A percentile compares a stretch with the other conserved stretches of the same genome.
Conservation (phyloP, 2,329 filamentous ascomycete species). For the Epichloe typhina region DNA sequence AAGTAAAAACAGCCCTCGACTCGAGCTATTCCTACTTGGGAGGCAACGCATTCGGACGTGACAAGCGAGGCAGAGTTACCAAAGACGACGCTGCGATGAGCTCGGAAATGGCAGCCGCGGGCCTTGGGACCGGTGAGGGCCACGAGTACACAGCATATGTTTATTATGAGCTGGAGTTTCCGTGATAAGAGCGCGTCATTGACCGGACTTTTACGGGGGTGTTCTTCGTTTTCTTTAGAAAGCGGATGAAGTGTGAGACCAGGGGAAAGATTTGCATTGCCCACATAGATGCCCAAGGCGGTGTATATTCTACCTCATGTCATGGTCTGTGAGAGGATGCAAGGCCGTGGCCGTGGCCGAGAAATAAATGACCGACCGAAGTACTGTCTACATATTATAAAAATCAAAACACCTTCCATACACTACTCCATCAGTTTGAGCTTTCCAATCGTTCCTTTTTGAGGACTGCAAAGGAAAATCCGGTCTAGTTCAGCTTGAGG, state of each 20-base stretch:
- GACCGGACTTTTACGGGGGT: not conserved
- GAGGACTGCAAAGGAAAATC: not conserved
- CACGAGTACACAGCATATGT: slow-evolving; percentile 91
- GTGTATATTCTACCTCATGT: slow-evolving; percentile 17
- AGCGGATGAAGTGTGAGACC: not conserved
- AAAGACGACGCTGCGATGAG: slow-evolving; percentile 75
- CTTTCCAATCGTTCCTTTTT: not conserved
- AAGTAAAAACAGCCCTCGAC: slow-evolving; percentile 69
- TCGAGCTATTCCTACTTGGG: slow-evolving; percentile 80
- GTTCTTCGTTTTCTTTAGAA: not conserved
- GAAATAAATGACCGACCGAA: not conserved
- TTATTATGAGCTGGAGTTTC: slow-evolving; percentile 87
- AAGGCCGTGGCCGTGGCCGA: not conserved
- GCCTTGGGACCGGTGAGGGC: slow-evolving; percentile 52
- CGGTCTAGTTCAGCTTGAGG: slow-evolving; percentile 14
- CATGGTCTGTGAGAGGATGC: slow-evolving; percentile 9
- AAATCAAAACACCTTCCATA: not conserved
- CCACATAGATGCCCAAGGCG: slow-evolving; percentile 10
- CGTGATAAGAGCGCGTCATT: slow-evolving; percentile 14
- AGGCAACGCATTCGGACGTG: slow-evolving; percentile 83
- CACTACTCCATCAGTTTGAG: too few relatives aligned
- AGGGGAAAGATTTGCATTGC: not conserved
- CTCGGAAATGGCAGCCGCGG: slow-evolving; percentile 72
- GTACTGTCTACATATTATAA: not conserved
- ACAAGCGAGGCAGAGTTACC: slow-evolving; percentile 84